These are phyloP conservation scores for Takakia lepidozioides DNA, from an alignment of 225 moss, liverwort and hornwort species.

Conservation along the genomic window DNA sequence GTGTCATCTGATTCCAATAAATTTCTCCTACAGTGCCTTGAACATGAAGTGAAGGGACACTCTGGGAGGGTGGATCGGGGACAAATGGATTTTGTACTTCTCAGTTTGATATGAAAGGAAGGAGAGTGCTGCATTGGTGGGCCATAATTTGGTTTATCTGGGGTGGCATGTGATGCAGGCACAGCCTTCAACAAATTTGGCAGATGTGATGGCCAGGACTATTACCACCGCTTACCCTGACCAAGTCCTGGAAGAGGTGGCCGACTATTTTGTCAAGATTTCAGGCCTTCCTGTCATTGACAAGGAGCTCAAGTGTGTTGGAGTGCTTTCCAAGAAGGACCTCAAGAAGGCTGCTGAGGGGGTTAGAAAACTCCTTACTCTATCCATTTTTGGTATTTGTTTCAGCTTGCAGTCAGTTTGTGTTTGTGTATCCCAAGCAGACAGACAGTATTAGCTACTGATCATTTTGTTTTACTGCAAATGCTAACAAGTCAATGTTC, in stretches of 20 bases:
- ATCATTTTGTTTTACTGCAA: background rate
- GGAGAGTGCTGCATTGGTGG: too few species aligned
- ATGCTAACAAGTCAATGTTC: too few species aligned
- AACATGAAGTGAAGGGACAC: too few species aligned
- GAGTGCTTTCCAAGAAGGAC: constrained; percentile 87
- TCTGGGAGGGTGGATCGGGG: too few species aligned
- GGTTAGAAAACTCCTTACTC: constrained; percentile 24
- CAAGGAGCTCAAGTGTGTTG: constrained; percentile 55
- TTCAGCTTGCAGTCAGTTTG: background rate
- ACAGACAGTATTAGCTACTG: background rate
- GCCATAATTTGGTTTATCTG: background rate
- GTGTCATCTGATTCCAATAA: too few species aligned
- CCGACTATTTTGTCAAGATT: constrained; percentile 51
- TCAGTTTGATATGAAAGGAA: too few species aligned
- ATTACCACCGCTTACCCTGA: constrained; percentile 65
- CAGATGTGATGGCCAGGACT: constrained; percentile 88
- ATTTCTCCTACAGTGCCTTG: too few species aligned
- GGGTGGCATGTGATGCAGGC: constrained; percentile 32
- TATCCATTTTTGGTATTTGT: background rate
- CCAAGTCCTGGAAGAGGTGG: constrained; percentile 58
- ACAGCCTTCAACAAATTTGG: constrained; percentile 79
- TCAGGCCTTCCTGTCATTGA: constrained; percentile 85
- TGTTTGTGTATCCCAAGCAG: background rate
- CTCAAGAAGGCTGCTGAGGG: constrained; percentile 34
- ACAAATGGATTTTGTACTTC: too few species aligned